Base-by-base conservation (phyloP, 1,284 basidiomycete species). In the Pascua sp. region DNA sequence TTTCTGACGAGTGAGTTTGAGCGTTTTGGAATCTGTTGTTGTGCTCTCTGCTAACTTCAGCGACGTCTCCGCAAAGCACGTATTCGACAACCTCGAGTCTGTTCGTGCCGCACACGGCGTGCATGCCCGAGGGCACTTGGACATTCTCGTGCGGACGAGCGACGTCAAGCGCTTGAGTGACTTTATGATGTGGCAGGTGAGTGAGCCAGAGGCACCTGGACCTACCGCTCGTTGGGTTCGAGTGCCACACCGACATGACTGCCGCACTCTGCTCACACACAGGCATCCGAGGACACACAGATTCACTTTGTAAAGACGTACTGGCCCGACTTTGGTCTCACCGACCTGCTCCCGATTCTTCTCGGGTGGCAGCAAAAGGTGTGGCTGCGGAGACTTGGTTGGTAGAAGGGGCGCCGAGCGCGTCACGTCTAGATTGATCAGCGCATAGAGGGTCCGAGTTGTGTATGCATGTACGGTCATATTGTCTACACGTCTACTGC, bases 241-340 rank as follows among this genome's bases (percentile, higher is more conserved):
- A 32, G 24, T 32, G 24, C 24, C 24, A 32, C 24, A 32, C 24
- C 24, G 4, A 3, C 24, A 7, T n/a, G 24, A 32, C 24, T 32
- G 7, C 24, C 24, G 24, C 24, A 32, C 24, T 32, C 24, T 32
- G 24, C 24, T 32, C 24, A 32, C 24, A 32, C 24, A 32, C 42
- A 53, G 42, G 55, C 54, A 12, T 41, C 47, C 62, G 86, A 91
- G 65, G 77, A 88, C 63, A 90, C 91, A 0, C 91, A 94, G 65
- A 79, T 98, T n/a, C 91, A 98, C 72, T 95, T 97, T 75, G 84
- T 87, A n/a, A 78, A 86, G 39, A 85, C 85, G 0, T 95, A 89
- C 72, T 99, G 96, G 96, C 96, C 96, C 0, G 87, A 94, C 57
- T 97, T 98, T 72, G 91, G 93, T 2, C 73, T 98, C 7, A 81